Conservation (phyloP, 805 yeast genomes). For the Candida germanica region DNA sequence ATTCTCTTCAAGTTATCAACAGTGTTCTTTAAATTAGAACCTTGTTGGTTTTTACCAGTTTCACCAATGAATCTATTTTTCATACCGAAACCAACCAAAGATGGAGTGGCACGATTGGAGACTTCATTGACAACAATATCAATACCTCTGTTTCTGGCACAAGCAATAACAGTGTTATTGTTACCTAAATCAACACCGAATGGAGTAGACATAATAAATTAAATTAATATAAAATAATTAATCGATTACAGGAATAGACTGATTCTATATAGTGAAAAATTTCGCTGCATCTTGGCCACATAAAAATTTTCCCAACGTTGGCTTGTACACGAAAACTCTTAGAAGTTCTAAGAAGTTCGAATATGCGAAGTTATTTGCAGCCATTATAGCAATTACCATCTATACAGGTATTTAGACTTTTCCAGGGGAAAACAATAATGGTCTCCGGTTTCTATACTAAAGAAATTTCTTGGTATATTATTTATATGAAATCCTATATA, state of each 20-base stretch:
- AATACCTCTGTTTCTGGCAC: conserved; percentile 98
- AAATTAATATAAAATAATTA: conserved; percentile 2
- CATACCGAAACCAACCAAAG: conserved; percentile 83
- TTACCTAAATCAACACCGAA: conserved; percentile 98
- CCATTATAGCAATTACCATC: too few species aligned
- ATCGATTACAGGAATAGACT: background rate
- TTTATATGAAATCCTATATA: too few species aligned
- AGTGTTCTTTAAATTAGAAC: conserved; percentile 93
- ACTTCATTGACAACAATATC: conserved; percentile 98
- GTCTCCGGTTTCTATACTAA: too few species aligned
- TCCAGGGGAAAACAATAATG: too few species aligned
- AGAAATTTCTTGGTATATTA: too few species aligned
- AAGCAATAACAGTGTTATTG: conserved; percentile 85
- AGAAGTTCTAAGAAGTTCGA: conserved; percentile 6
- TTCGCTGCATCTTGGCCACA: conserved; percentile 3
- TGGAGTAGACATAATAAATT: conserved; percentile 73
- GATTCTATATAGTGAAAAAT: conserved; percentile 4
- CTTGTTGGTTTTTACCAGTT: conserved; percentile 92
- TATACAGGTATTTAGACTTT: too few species aligned
- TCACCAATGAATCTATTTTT: conserved; percentile 94
- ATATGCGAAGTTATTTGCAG: background rate
- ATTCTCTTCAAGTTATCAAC: conserved; percentile 93
- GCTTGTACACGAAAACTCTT: conserved; percentile 3
- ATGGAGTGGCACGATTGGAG: conserved; percentile 94
- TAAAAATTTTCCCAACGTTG: conserved; percentile 8